Conservation (phyloP, 257 asterid genomes). For the Solanum chiquidenum region DNA sequence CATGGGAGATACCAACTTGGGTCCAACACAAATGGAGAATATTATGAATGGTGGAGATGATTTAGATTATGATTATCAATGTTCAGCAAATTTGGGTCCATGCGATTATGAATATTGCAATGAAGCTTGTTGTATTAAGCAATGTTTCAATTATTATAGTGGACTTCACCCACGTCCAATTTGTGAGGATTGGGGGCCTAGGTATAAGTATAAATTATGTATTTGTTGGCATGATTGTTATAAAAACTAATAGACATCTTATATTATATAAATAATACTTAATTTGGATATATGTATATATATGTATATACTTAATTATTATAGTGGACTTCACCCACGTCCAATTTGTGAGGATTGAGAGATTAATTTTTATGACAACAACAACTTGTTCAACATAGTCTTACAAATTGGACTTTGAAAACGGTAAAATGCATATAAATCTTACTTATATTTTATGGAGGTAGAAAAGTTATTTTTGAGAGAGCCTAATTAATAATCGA, state of each 20-base stretch:
- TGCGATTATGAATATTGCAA: background rate
- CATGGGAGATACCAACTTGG: background rate
- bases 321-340: background rate
- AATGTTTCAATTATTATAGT: background rate
- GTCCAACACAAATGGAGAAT: background rate
- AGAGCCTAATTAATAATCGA: background rate
- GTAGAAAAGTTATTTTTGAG: rapidly evolving
- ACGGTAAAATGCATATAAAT: background rate
- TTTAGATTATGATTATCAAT: background rate
- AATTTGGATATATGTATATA: background rate
- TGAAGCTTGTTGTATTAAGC: background rate
- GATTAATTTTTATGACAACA: background rate
- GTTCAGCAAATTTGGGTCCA: background rate
- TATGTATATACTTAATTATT: background rate
- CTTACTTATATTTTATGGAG: background rate
- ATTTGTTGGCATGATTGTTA: conserved; percentile 5
- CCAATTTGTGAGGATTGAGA: background rate
- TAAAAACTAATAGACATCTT: background rate
- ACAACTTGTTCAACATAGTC: no score
- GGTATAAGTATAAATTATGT: background rate
- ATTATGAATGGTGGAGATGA: background rate
- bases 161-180: background rate
- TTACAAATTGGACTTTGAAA: no score
- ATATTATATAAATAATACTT: background rate
- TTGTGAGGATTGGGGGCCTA: background rate